Percentiles rank a stretch among this genome's conserved stretches.
Evolutionary conservation across 352 stramenopile species (phyloP).

Genomic region (Elongisporangium undulatum): DNA sequence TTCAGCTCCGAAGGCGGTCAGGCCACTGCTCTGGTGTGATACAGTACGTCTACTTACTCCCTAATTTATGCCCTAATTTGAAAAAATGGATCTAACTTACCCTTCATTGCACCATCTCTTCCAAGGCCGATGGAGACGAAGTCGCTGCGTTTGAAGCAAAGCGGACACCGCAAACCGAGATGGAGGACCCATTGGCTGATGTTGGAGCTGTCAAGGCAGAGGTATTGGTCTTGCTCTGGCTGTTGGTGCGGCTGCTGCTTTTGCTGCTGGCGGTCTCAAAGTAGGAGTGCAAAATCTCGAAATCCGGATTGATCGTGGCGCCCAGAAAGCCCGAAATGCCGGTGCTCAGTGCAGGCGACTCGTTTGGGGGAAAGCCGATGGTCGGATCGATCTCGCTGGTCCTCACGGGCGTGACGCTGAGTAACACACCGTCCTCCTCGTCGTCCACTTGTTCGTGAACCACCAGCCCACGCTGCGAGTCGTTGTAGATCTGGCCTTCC

Average conservation of each 20-base stretch:
- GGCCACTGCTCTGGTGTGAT: background rate
- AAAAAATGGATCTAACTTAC: background rate
- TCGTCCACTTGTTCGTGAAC: slow-evolving; percentile 76
- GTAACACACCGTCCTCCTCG: slow-evolving; percentile 58
- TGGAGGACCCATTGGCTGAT: background rate
- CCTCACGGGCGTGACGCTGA: slow-evolving; percentile 55
- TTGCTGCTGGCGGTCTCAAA: slow-evolving; percentile 36
- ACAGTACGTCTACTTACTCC: background rate
- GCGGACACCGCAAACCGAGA: background rate
- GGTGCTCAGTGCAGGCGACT: slow-evolving; percentile 11
- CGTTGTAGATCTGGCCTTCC: slow-evolving; percentile 75
- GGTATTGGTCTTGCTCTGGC: background rate
- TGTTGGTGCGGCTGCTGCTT: background rate
- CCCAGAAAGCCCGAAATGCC: slow-evolving; percentile 37
- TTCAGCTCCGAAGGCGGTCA: background rate
- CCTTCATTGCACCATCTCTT: slow-evolving; percentile 30
- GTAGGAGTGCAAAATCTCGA: slow-evolving; percentile 76
- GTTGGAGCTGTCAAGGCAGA: background rate
- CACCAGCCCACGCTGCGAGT: slow-evolving; percentile 49
- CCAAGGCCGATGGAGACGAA: slow-evolving; percentile 9
- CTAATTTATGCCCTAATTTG: background rate
- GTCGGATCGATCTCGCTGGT: slow-evolving; percentile 17
- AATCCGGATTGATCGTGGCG: slow-evolving; percentile 60
- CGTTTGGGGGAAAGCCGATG: slow-evolving; percentile 1
- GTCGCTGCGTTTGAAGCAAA: slow-evolving; percentile 2